phyloP scores from a whole-genome alignment of 2,329 filamentous ascomycete genomes.

The Fusarium compactum region DNA sequence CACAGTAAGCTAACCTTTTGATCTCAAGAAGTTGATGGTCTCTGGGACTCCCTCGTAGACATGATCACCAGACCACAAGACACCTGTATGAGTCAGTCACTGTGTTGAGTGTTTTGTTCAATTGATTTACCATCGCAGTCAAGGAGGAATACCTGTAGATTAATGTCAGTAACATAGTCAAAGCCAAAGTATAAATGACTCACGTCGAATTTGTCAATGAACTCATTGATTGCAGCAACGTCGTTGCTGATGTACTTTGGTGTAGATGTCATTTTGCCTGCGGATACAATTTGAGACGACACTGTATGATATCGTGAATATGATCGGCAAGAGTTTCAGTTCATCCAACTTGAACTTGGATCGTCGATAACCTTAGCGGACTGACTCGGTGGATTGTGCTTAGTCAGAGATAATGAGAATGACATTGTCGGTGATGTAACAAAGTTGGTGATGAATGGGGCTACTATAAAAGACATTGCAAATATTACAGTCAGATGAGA shows the following conservation, averaged over 20 bases:
- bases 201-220: conserved; percentile 93
- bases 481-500: neutral
- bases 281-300: neutral
- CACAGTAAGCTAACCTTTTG: conserved; percentile 70
- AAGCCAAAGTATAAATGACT: conserved; percentile 55
- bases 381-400: conserved; percentile 25
- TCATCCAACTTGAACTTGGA: conserved; percentile 4
- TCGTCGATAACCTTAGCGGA: conserved; percentile 1
- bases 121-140: conserved; percentile 88
- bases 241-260: conserved; percentile 84
- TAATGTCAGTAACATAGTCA: neutral
- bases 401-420: conserved; percentile 25
- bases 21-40: conserved; percentile 84
- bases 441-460: conserved; percentile 4
- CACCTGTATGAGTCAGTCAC: conserved; percentile 68
- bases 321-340: conserved; percentile 9
- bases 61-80: conserved; percentile 95
- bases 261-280: conserved; percentile 45
- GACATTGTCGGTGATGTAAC: conserved; percentile 3
- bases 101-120: neutral
- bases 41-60: conserved; percentile 87
- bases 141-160: conserved; percentile 83
- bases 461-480: neutral
- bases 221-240: conserved; percentile 79
- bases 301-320: neutral